Evolutionary conservation across 495 filamentous ascomycete genomes (phyloP), one percentile per base, ranked within the genome.

Genomic region (Jackrogersella multiformis): DNA sequence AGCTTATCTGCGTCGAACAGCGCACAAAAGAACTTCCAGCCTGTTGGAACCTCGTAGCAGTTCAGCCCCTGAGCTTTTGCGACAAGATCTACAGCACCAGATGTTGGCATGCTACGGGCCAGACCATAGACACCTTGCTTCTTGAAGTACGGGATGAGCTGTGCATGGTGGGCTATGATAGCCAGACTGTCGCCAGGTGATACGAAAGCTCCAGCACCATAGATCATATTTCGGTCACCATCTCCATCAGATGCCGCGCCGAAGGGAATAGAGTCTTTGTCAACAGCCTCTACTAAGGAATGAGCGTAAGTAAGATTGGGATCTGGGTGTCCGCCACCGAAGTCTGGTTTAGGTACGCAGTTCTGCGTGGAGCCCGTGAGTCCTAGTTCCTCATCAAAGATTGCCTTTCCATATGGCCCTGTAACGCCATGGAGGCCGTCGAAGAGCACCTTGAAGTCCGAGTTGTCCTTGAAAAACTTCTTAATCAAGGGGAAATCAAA

Each of bases 1-100:
- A 99, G 90, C 86, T 97, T 97, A 79, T 97, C 84, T 64, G 93
- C 90, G 73, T 99, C 95, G 73, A 99, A 97, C 56, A 99, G 84
- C 73, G 93, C 95, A 78, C 95, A 99, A 88, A 99, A 99, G 86
- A 99, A 99, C 80, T 99, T 99, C 95, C 95, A 99, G 60, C 95
- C 95, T 0, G 95, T 99, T 9, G 95, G 95, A 4, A 99, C 95
- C 79, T 99, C 95, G 80, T 99, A 99, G 80, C 87, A 89, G 79
- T 93, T 81, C 21, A 98, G 83, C 18, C 93, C 93, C 81, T 97
- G 93, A 66, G 92, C 92, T 84, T 95, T 89, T 58, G 95, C 95
- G 15, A 99, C 95, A 41, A 95, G 87, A 75, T 99, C 95, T 39
- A 99, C 91, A 36, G 95, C 95, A 35, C 92, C 93, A 7, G 91